Base-by-base conservation (phyloP, 805 yeast species). In the Saccharomycopsis lassenensis region DNA sequence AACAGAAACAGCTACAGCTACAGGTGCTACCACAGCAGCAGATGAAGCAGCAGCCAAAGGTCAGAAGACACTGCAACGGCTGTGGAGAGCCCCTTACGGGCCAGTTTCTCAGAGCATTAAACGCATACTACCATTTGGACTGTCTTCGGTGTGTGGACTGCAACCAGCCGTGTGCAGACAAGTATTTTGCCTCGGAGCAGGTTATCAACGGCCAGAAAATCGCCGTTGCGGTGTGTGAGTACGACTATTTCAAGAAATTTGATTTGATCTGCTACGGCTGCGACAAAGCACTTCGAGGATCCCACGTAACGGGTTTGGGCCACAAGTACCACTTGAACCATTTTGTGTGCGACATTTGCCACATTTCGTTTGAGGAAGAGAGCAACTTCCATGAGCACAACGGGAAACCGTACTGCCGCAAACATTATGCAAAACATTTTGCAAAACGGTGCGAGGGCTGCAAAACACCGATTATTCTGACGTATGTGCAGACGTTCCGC, bases 381-480 rank as follows among this genome's bases (percentile, higher is more conserved):
- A 95, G 87, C 56, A 84, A 86, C 52, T 91, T 86, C 56, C 84
- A 82, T 58, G 95, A 89, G 56, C 87, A 83, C 54, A 75, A 81
- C 17, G 76, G 77, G 43, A 67, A 74, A 39, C 76, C 91, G 10
- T 91, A 77, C 57, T 91, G 98, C 56, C 95, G 85, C 52, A 85
- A 69, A 52, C 97, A 91, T 57, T 91, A 85, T 53, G 77, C 95
- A n/a, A 76, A 77, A 45, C 61, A 73, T 33, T 79, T 77, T 55
- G 95, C 97, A 1, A 78, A 80, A 22, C 77, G 77, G 39, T 91
- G 99, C 59, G 93, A 84, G 59, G 95, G 97, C 22, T 91, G 99
- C 59, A 70, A 77, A 40, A 77, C 83, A 24, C 83, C 96, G 1
- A 91, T 93, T 35, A 71, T 93, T 24, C 86, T 86, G 52, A 97